Percentiles rank a stretch among this genome's conserved stretches.
phyloP scores from a whole-genome alignment of 176 grass and related monocot genomes.

The Carex myosuroides region DNA sequence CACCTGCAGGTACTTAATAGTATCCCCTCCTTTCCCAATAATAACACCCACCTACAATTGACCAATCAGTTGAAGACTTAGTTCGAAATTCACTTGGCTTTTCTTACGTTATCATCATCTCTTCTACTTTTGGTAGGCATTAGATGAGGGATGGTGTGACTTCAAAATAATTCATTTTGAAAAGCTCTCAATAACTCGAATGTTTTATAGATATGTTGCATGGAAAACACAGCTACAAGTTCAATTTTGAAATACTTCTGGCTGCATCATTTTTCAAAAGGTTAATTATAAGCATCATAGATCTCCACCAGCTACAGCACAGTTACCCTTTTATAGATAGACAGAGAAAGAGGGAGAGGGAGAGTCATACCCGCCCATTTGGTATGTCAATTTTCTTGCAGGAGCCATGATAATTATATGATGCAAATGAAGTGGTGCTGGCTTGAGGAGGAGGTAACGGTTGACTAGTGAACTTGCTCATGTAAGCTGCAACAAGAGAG shows the following conservation, averaged over 20 bases:
- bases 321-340: not conserved
- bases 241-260: not conserved
- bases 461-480: slow-evolving; percentile 43
- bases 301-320: not conserved
- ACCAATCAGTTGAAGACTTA: not conserved
- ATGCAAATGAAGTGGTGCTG: slow-evolving; percentile 36
- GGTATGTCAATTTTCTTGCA: slow-evolving; percentile 89
- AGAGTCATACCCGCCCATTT: slow-evolving; percentile 59
- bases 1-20: slow-evolving; percentile 72
- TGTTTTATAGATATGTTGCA: not conserved
- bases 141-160: not conserved
- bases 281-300: not conserved
- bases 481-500: slow-evolving; percentile 27
- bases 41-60: slow-evolving; percentile 78
- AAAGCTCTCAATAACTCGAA: not conserved
- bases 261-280: not conserved
- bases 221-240: not conserved
- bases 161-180: not conserved
- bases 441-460: slow-evolving; percentile 47
- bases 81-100: not conserved
- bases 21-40: slow-evolving; percentile 91
- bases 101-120: not conserved
- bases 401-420: slow-evolving; percentile 65
- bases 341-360: not conserved
- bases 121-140: not conserved